Conservation (phyloP, 2,329 filamentous ascomycete species). For the Fusarium verrucosum region DNA sequence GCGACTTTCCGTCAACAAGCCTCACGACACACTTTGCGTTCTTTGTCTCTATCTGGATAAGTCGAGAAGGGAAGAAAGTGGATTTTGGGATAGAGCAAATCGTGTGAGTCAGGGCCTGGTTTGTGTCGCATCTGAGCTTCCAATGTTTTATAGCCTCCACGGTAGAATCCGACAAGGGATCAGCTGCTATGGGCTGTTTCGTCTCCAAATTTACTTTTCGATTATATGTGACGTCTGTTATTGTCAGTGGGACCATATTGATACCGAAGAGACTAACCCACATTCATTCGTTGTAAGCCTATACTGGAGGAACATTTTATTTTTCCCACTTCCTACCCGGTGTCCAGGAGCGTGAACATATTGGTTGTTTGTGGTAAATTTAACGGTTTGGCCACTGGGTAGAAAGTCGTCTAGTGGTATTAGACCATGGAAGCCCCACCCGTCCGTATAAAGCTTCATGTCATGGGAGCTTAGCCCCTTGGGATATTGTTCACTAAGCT, state of each 20-base stretch:
- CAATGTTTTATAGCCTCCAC: not conserved
- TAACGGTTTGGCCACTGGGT: not conserved
- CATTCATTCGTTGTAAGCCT: not conserved
- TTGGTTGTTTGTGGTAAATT: not conserved
- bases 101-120: accelerated
- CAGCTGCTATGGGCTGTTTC: not conserved
- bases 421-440: not conserved
- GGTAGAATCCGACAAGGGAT: not conserved
- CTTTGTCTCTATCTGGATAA: not conserved
- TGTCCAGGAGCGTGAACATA: not conserved
- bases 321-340: not conserved
- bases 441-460: not conserved
- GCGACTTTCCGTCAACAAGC: too few relatives aligned
- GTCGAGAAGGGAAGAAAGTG: not conserved
- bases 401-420: not conserved
- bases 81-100: not conserved
- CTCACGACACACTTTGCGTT: too few relatives aligned
- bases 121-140: not conserved
- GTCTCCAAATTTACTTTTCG: not conserved
- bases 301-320: accelerated
- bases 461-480: not conserved
- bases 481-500: not conserved
- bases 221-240: not conserved
- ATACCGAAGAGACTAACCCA: accelerated
- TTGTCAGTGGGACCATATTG: accelerated